A percentile compares a stretch with the other conserved stretches of the same genome.
phyloP scores from a whole-genome alignment of 176 grass and related monocot genomes.

The Aegilops tauschii region DNA sequence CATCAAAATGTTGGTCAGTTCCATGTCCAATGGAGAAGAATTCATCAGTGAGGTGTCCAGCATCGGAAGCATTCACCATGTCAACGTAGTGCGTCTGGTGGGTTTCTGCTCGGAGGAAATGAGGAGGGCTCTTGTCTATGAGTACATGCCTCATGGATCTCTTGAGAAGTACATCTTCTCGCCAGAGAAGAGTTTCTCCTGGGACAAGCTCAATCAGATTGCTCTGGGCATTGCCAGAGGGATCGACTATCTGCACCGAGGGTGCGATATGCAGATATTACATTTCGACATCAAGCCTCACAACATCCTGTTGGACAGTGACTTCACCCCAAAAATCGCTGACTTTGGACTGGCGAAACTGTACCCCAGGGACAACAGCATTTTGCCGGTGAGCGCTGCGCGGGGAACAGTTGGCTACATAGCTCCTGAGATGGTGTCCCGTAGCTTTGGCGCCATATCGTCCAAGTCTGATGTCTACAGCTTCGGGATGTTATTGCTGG shows the following conservation, averaged over 20 bases:
- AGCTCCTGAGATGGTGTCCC: constrained; percentile 1
- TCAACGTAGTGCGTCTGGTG: not conserved
- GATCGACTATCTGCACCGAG: not conserved
- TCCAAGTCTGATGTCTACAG: not conserved
- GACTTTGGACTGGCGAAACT: not conserved
- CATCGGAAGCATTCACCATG: constrained; percentile 4
- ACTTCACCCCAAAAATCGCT: not conserved
- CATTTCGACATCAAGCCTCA: not conserved
- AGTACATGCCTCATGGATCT: not conserved
- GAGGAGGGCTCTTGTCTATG: not conserved
- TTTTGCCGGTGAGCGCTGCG: not conserved
- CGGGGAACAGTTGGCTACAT: not conserved
- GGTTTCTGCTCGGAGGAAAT: constrained; percentile 11
- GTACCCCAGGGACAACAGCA: constrained; percentile 1
- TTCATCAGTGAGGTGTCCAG: constrained; percentile 3
- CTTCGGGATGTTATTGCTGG: not conserved
- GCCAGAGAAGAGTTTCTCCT: not conserved
- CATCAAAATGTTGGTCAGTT: not conserved
- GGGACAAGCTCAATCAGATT: constrained; percentile 7
- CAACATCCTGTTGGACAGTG: not conserved
- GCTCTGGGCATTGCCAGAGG: not conserved
- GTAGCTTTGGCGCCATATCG: not conserved
- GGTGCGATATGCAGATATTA: not conserved
- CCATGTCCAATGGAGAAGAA: not conserved
- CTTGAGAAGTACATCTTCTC: not conserved